A percentile compares a stretch with the other conserved stretches of the same genome.
These are phyloP conservation scores for Penicillium sp. DNA, from an alignment of 2,329 filamentous ascomycete species.

Conservation along the genomic window DNA sequence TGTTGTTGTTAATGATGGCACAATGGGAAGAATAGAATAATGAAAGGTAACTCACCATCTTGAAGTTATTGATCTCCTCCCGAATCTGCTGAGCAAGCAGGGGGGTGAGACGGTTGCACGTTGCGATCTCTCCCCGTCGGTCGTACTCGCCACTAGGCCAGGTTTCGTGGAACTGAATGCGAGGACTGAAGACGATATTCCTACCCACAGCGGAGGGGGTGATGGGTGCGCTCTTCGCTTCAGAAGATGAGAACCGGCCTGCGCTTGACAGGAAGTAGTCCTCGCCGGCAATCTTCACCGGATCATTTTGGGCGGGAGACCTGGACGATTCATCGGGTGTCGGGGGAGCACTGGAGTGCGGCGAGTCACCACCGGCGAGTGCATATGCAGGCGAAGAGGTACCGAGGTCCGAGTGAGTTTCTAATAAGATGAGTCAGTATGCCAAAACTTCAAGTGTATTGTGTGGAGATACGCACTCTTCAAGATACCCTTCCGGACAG, in stretches of 20 bases:
- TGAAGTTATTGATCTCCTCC: constrained; percentile 98
- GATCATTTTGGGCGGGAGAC: constrained; percentile 62
- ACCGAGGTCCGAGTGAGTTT: constrained; percentile 56
- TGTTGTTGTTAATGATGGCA: constrained; percentile 39
- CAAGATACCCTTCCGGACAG: constrained; percentile 91
- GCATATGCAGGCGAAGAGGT: constrained; percentile 67
- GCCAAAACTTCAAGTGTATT: background rate
- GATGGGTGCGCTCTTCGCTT: constrained; percentile 75
- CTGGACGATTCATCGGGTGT: constrained; percentile 74
- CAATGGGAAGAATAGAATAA: background rate
- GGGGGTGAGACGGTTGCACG: constrained; percentile 94
- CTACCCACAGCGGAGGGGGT: constrained; percentile 62
- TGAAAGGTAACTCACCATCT: constrained; percentile 71
- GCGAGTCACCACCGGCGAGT: constrained; percentile 69
- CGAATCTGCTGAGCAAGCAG: constrained; percentile 99
- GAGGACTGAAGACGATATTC: constrained; percentile 76
- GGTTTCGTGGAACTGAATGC: constrained; percentile 92
- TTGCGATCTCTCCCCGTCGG: constrained; percentile 90
- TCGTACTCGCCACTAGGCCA: constrained; percentile 97
- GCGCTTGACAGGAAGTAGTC: constrained; percentile 81
- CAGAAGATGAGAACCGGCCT: constrained; percentile 65
- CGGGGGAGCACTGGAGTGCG: constrained; percentile 79
- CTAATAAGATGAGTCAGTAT: constrained; percentile 28
- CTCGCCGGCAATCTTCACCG: constrained; percentile 72
- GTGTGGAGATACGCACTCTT: constrained; percentile 65